Evolutionary conservation across 2,329 filamentous ascomycete species (phyloP).

Genomic region (Diaporthe velutina): DNA sequence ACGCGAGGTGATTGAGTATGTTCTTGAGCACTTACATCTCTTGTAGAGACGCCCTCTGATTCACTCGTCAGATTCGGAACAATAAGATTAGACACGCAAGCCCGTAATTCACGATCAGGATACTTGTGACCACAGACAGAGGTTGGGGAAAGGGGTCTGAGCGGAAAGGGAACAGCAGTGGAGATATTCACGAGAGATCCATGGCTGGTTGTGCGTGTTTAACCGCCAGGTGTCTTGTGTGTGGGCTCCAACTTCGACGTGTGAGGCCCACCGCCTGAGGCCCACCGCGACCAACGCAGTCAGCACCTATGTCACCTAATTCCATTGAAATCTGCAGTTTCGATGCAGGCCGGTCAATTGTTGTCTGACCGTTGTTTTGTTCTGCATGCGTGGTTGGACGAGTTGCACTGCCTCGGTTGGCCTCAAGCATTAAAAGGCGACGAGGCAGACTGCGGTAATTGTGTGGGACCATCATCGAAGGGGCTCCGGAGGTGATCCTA

Average conservation of each 20-base stretch:
- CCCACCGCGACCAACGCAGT: background rate
- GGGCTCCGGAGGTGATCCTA: background rate
- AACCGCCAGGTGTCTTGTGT: background rate
- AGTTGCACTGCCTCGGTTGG: conserved; percentile 19
- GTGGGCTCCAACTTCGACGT: conserved; percentile 3
- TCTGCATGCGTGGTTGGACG: conserved; percentile 13
- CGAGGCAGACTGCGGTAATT: conserved; percentile 1
- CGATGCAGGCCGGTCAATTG: background rate
- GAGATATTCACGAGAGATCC: background rate
- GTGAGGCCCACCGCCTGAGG: conserved; percentile 1
- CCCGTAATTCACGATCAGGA: background rate
- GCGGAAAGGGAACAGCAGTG: conserved; percentile 2
- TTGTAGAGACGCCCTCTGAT: background rate
- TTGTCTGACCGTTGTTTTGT: background rate
- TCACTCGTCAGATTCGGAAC: background rate
- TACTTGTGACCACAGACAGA: background rate
- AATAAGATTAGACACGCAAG: background rate
- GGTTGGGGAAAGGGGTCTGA: conserved; percentile 10
- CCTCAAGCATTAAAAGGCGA: conserved; percentile 11
- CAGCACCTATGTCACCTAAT: background rate
- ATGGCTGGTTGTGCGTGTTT: conserved; percentile 15
- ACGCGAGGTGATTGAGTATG: no score
- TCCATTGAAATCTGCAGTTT: conserved; percentile 10
- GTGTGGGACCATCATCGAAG: conserved; percentile 1
- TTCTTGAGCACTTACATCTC: background rate